A percentile compares a stretch with the other conserved stretches of the same genome.
These are phyloP conservation scores for Populus trichocarpa DNA, from an alignment of 441 rosid species.

Conservation along the genomic window DNA sequence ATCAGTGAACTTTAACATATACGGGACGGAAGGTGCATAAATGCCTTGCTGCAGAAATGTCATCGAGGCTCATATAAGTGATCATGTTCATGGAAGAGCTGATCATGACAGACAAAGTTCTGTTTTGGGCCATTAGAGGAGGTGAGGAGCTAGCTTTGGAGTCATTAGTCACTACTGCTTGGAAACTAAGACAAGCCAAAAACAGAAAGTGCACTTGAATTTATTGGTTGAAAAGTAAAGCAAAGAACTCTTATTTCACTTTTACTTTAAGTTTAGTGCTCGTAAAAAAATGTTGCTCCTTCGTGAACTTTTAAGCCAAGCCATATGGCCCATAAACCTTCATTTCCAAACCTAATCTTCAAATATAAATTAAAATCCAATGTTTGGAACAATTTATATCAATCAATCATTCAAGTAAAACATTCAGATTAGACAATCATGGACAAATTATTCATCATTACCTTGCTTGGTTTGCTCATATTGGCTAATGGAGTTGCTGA, in stretches of 20 bases:
- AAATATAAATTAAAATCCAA: slow-evolving; percentile 46
- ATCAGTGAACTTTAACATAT: too few relatives aligned
- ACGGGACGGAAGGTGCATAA: not conserved
- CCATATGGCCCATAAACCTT: slow-evolving; percentile 42
- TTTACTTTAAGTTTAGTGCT: slow-evolving; percentile 78
- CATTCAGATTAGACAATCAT: slow-evolving; percentile 25
- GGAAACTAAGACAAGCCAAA: not conserved
- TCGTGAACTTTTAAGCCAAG: slow-evolving; percentile 92
- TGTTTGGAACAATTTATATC: slow-evolving; percentile 36
- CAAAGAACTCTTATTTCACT: slow-evolving; percentile 57
- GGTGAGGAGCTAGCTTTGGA: not conserved
- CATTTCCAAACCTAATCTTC: slow-evolving; percentile 42
- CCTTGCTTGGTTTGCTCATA: slow-evolving; percentile 48
- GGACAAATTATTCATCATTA: slow-evolving; percentile 45
- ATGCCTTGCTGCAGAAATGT: not conserved
- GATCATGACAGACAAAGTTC: not conserved
- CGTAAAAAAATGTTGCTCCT: slow-evolving; percentile 47
- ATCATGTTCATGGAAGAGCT: not conserved
- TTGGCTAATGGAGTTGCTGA: slow-evolving; percentile 52
- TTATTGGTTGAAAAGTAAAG: slow-evolving; percentile 73
- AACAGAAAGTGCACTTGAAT: slow-evolving; percentile 13
- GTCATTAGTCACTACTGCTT: not conserved
- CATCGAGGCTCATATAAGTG: not conserved
- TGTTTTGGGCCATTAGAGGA: not conserved
- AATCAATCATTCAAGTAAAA: slow-evolving; percentile 25